phyloP scores from a whole-genome alignment of 345 rosid species.

The Psidium friedrichsthalianum region DNA sequence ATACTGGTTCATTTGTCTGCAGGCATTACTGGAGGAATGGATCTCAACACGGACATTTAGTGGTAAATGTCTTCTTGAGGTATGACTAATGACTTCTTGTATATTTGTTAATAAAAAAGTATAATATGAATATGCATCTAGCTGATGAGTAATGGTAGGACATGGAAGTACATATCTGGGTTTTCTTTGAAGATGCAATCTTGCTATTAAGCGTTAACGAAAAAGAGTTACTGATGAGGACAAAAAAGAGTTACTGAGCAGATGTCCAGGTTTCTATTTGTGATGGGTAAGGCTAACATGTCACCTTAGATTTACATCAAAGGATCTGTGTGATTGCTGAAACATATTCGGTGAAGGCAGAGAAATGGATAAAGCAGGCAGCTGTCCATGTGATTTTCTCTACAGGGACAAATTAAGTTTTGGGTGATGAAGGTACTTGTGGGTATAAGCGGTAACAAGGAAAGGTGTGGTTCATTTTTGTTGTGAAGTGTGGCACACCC shows the following conservation, averaged over 20 bases:
- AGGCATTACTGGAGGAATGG: constrained; percentile 98
- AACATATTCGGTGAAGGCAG: background rate
- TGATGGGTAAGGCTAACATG: background rate
- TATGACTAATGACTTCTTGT: constrained; percentile 4
- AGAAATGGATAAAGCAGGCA: background rate
- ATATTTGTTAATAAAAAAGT: background rate
- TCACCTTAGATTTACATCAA: background rate
- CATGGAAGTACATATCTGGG: background rate
- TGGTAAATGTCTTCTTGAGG: constrained; percentile 58
- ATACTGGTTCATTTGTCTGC: constrained; percentile 3
- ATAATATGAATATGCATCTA: background rate
- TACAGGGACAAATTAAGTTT: background rate
- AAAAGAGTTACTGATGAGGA: background rate
- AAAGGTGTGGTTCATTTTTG: background rate
- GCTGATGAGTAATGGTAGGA: background rate
- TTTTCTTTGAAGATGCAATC: background rate
- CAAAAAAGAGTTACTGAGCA: no score
- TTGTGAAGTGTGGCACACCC: background rate
- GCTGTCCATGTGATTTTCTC: background rate
- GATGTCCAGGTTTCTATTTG: background rate
- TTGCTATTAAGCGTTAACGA: background rate
- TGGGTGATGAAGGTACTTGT: background rate
- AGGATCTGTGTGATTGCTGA: background rate
- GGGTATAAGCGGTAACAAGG: background rate
- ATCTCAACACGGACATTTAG: constrained; percentile 48